A percentile compares a stretch with the other conserved stretches of the same genome.
These are phyloP conservation scores for Scutellaria minor DNA, from an alignment of 257 asterid species.

Conservation along the genomic window DNA sequence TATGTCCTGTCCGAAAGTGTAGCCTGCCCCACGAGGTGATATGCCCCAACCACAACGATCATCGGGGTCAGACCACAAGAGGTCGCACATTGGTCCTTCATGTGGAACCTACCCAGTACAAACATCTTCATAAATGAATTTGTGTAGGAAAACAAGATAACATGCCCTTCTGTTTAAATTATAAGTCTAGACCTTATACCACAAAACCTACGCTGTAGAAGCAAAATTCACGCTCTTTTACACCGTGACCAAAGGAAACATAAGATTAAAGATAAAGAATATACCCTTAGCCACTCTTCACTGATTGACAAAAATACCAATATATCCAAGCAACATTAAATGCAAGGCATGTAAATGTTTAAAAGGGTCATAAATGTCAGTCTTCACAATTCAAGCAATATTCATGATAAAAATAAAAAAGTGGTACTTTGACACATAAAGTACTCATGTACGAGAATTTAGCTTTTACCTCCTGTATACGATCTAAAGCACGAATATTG, in stretches of 20 bases:
- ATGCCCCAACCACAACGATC: conserved; percentile 99
- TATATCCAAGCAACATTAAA: too few relatives aligned
- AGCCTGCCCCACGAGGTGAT: conserved; percentile 98
- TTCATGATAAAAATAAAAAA: conserved; percentile 10
- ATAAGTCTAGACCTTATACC: conserved; percentile 16
- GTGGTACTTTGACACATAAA: conserved; percentile 6
- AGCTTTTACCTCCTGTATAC: conserved; percentile 86
- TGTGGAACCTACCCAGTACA: conserved; percentile 79
- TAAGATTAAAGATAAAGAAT: not conserved
- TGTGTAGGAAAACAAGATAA: not conserved
- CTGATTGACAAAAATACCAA: conserved; percentile 1
- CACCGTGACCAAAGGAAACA: conserved; percentile 1
- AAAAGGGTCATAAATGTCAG: not conserved
- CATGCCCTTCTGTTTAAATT: not conserved
- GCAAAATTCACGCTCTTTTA: conserved; percentile 33
- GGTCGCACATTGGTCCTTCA: conserved; percentile 99
- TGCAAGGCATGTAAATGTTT: not conserved
- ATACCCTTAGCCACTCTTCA: not conserved
- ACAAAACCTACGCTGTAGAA: conserved; percentile 39
- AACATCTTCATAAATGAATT: conserved; percentile 22
- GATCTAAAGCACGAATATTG: conserved; percentile 91
- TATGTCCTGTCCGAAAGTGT: conserved; percentile 97
- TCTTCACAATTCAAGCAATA: not conserved
- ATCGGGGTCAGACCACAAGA: conserved; percentile 97
- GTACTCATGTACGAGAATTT: not conserved